These are phyloP conservation scores for Fusarium subglutinans DNA, from an alignment of 2,329 filamentous ascomycete genomes.

Conservation along the genomic window DNA sequence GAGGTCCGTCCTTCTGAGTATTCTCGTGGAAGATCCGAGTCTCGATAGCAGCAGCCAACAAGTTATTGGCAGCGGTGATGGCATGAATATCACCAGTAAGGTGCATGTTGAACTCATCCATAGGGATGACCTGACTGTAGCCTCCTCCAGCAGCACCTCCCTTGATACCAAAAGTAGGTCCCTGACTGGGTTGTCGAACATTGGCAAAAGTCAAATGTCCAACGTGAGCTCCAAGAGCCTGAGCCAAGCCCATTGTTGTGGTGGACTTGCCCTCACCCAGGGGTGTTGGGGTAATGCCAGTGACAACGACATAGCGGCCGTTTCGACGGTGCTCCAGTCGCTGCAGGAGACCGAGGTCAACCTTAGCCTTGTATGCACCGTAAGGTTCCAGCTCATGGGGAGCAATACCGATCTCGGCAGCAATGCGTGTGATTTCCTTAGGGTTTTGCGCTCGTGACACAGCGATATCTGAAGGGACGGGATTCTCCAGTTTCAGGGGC, in stretches of 20 bases:
- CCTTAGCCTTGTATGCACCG: slow-evolving; percentile 95
- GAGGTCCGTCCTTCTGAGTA: slow-evolving; percentile 87
- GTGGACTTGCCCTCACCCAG: slow-evolving; percentile 98
- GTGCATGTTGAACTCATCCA: slow-evolving; percentile 99
- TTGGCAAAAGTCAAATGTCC: slow-evolving; percentile 93
- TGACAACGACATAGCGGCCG: slow-evolving; percentile 91
- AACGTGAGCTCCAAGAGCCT: slow-evolving; percentile 89
- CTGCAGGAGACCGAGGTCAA: slow-evolving; percentile 83
- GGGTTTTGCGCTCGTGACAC: slow-evolving; percentile 89
- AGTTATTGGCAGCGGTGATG: slow-evolving; percentile 95
- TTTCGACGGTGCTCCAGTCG: slow-evolving; percentile 87
- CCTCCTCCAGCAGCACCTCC: slow-evolving; percentile 96
- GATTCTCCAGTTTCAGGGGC: slow-evolving; percentile 79
- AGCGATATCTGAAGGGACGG: slow-evolving; percentile 95
- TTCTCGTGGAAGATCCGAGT: slow-evolving; percentile 98
- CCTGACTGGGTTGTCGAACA: slow-evolving; percentile 95
- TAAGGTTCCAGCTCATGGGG: slow-evolving; percentile 93
- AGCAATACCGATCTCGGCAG: slow-evolving; percentile 86
- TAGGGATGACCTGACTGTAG: slow-evolving; percentile 98
- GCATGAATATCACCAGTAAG: slow-evolving; percentile 98
- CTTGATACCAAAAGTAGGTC: slow-evolving; percentile 98
- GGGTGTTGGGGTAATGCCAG: slow-evolving; percentile 95
- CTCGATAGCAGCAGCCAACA: slow-evolving; percentile 94
- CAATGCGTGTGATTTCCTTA: slow-evolving; percentile 88
- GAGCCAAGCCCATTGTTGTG: slow-evolving; percentile 93